phyloP scores from a whole-genome alignment of 371 early-diverging fungal genomes.

The Apophysomyces elegans region DNA sequence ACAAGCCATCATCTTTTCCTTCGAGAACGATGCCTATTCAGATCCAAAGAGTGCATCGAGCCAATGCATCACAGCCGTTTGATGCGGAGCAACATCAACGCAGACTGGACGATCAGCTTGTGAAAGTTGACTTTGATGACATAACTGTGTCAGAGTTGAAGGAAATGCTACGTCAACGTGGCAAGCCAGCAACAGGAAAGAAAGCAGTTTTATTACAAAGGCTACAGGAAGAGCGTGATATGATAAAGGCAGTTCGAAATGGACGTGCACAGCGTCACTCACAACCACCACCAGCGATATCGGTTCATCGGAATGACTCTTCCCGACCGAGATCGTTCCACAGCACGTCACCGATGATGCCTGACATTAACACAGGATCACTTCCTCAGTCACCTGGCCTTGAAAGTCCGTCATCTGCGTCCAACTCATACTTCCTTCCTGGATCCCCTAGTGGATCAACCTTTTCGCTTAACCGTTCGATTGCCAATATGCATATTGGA shows the following conservation, averaged over 20 bases:
- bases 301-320: constrained; percentile 9
- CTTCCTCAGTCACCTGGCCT: constrained; percentile 24
- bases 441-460: constrained; percentile 21
- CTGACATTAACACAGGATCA: neutral
- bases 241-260: constrained; percentile 34
- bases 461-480: constrained; percentile 30
- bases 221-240: constrained; percentile 32
- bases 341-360: constrained; percentile 15
- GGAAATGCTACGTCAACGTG: constrained; percentile 73
- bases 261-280: constrained; percentile 25
- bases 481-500: constrained; percentile 39
- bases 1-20: constrained; percentile 4
- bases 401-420: constrained; percentile 29
- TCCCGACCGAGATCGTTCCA: constrained; percentile 26
- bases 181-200: constrained; percentile 74
- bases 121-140: constrained; percentile 73
- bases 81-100: constrained; percentile 57
- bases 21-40: constrained; percentile 5
- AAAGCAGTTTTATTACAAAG: constrained; percentile 58
- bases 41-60: neutral
- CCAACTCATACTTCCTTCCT: constrained; percentile 18
- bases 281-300: constrained; percentile 25
- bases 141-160: constrained; percentile 80
- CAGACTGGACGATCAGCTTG: constrained; percentile 67
- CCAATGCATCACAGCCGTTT: constrained; percentile 22